phyloP scores from a whole-genome alignment of 2,329 filamentous ascomycete genomes.

The Periglandula ipomoeae region DNA sequence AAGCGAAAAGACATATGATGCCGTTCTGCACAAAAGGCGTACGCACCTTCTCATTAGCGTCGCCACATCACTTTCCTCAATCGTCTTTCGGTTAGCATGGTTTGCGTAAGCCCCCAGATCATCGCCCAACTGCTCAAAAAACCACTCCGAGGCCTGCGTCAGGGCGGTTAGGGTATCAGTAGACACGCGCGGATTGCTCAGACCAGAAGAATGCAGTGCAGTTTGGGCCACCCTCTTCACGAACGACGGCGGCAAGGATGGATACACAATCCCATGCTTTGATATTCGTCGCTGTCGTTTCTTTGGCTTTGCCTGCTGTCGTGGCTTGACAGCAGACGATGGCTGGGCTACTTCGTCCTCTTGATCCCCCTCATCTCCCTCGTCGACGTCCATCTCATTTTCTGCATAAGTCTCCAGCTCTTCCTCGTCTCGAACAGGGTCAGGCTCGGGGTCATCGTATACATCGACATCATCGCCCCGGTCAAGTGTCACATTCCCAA shows the following conservation, averaged over 20 bases:
- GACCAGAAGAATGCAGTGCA: slow-evolving; percentile 58
- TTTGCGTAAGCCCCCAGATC: slow-evolving; percentile 71
- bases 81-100: slow-evolving; percentile 74
- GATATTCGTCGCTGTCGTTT: slow-evolving; percentile 45
- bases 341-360: background rate
- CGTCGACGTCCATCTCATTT: background rate
- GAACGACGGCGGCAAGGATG: slow-evolving; percentile 61
- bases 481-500: slow-evolving; percentile 9
- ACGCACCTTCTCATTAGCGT: slow-evolving; percentile 72
- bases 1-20: slow-evolving; percentile 19
- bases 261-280: slow-evolving; percentile 64
- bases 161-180: slow-evolving; percentile 67
- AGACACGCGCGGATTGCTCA: slow-evolving; percentile 58
- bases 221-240: slow-evolving; percentile 66
- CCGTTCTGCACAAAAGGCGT: background rate
- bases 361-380: background rate
- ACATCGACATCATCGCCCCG: slow-evolving; percentile 1
- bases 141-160: slow-evolving; percentile 78
- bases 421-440: background rate
- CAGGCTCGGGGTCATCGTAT: slow-evolving; percentile 2
- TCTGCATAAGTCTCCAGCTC: background rate
- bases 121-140: slow-evolving; percentile 78
- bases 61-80: slow-evolving; percentile 76
- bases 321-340: slow-evolving; percentile 2
- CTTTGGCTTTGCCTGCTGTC: slow-evolving; percentile 11